phyloP scores from a whole-genome alignment of 108 stramenopile species.

The Nitzschia sp. region DNA sequence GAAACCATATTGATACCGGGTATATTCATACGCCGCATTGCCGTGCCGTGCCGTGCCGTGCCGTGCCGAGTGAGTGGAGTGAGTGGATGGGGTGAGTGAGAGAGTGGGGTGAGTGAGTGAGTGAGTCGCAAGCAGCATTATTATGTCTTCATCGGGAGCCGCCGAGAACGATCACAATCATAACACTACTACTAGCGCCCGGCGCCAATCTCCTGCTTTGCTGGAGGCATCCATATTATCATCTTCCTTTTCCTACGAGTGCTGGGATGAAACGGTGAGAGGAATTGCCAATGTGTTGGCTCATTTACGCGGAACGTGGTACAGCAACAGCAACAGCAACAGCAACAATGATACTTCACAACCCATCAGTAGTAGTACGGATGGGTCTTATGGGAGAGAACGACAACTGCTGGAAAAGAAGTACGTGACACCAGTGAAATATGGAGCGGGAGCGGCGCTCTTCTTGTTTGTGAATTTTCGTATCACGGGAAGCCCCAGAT shows the following conservation, averaged over 20 bases:
- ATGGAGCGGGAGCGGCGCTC: constrained; percentile 7
- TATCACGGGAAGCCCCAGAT: constrained; percentile 7
- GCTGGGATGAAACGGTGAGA: constrained; percentile 20
- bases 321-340: constrained; percentile 1
- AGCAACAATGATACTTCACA: not conserved
- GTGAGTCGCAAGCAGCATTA: too few species aligned
- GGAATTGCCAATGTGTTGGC: constrained; percentile 12
- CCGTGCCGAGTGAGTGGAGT: too few species aligned
- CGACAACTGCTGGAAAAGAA: constrained; percentile 18
- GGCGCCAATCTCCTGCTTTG: too few species aligned
- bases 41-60: too few species aligned
- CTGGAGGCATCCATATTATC: too few species aligned
- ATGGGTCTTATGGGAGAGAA: constrained; percentile 10
- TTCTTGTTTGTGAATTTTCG: constrained; percentile 29
- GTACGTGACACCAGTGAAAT: constrained; percentile 22
- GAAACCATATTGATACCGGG: too few species aligned
- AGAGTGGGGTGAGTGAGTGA: too few species aligned
- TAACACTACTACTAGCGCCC: too few species aligned
- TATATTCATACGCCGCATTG: too few species aligned
- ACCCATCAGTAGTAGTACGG: not conserved
- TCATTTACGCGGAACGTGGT: constrained; percentile 17
- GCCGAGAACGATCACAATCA: too few species aligned
- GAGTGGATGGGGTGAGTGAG: too few species aligned
- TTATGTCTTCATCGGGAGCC: too few species aligned
- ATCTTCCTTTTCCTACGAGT: not conserved